Evolutionary conservation across 805 yeast genomes (phyloP).

Genomic region (Crinitomyces ghanaensis): DNA sequence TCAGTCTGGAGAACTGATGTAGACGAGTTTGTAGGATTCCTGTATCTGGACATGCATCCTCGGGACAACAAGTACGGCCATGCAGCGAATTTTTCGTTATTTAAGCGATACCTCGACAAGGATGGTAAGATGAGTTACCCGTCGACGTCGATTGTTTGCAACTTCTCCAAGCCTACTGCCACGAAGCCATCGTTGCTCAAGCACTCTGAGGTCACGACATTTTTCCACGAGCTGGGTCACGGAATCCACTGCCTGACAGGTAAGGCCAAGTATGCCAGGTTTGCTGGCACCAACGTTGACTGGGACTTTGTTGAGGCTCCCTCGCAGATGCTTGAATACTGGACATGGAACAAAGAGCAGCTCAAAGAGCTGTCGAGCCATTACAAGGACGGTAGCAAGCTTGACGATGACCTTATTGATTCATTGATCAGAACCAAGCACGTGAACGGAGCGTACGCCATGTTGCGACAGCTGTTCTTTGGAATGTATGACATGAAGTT

Average conservation of each 20-base stretch:
- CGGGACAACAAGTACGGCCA: constrained; percentile 81
- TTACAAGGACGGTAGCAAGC: constrained; percentile 42
- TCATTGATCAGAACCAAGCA: constrained; percentile 54
- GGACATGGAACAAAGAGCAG: constrained; percentile 69
- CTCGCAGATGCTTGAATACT: constrained; percentile 78
- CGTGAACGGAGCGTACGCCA: constrained; percentile 63
- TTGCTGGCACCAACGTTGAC: constrained; percentile 67
- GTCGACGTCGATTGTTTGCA: constrained; percentile 71
- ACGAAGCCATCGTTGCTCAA: constrained; percentile 64
- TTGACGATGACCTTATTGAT: constrained; percentile 45
- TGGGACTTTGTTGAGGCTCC: constrained; percentile 90
- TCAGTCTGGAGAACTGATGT: constrained; percentile 50
- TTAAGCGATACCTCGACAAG: constrained; percentile 45
- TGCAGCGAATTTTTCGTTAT: constrained; percentile 70
- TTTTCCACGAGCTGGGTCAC: constrained; percentile 85
- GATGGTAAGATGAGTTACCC: constrained; percentile 46
- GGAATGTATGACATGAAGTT: constrained; percentile 67
- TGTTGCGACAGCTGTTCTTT: constrained; percentile 67
- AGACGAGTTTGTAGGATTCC: constrained; percentile 65
- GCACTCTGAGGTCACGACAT: constrained; percentile 69
- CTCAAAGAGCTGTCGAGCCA: constrained; percentile 53
- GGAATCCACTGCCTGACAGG: constrained; percentile 75
- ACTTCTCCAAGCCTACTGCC: constrained; percentile 63
- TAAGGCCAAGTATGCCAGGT: constrained; percentile 49
- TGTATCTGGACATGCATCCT: constrained; percentile 74